These are phyloP conservation scores for Trypanosomatidae sp. DNA, from an alignment of 208 protist species.

Conservation along the genomic window DNA sequence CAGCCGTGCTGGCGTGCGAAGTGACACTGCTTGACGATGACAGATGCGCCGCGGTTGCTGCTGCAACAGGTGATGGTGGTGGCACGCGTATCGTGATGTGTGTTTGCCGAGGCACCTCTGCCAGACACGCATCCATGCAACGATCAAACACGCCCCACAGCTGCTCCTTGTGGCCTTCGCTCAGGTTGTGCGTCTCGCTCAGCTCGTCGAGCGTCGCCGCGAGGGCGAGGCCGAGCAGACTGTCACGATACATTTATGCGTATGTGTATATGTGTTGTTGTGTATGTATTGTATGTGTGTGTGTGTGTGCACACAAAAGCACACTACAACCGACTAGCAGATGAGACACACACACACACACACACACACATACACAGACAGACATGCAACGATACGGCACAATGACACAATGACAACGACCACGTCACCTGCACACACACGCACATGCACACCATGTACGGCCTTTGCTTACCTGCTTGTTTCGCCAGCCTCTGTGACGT, in stretches of 20 bases:
- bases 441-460: too few relatives aligned
- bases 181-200: constrained; percentile 17
- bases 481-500: too few relatives aligned
- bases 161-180: constrained; percentile 41
- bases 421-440: too few relatives aligned
- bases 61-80: not conserved
- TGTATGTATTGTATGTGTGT: too few relatives aligned
- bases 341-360: constrained; percentile 1
- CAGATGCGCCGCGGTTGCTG: not conserved
- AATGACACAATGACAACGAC: too few relatives aligned
- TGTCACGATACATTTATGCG: constrained; percentile 77
- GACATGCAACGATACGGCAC: not conserved
- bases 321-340: not conserved
- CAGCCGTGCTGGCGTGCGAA: not conserved
- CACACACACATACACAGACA: not conserved
- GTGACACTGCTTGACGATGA: not conserved
- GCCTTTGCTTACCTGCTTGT: too few relatives aligned
- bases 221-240: constrained; percentile 45
- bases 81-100: constrained; percentile 11
- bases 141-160: constrained; percentile 71
- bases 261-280: too few relatives aligned
- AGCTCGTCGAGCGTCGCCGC: constrained; percentile 56
- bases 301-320: not conserved
- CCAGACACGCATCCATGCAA: constrained; percentile 44
- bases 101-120: constrained; percentile 40